Evolutionary conservation across 495 filamentous ascomycete species (phyloP).

Genomic region (Neurospora africana): DNA sequence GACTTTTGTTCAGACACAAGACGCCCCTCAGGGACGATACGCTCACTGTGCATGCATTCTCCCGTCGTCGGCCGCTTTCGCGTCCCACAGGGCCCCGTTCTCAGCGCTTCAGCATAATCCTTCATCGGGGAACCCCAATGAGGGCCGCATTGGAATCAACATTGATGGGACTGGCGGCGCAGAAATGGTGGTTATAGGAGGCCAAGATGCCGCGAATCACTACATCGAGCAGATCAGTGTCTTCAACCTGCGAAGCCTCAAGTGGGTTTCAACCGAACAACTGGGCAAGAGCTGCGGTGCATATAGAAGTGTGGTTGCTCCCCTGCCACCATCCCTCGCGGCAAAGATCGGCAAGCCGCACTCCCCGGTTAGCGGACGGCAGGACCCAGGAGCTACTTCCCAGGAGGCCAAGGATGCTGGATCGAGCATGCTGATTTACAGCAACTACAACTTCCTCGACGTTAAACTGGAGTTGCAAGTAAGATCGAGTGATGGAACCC

Average conservation of each 20-base stretch:
- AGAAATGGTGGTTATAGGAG: constrained; percentile 94
- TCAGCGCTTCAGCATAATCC: constrained; percentile 86
- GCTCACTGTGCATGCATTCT: constrained; percentile 93
- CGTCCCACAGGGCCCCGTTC: constrained; percentile 68
- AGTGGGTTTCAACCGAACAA: constrained; percentile 81
- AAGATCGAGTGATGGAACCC: constrained; percentile 68
- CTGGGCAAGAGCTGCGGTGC: constrained; percentile 88
- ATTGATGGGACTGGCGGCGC: constrained; percentile 87
- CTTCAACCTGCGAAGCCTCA: constrained; percentile 91
- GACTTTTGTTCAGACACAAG: constrained; percentile 69
- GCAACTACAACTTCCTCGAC: constrained; percentile 96
- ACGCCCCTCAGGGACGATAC: constrained; percentile 88
- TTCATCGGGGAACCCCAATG: constrained; percentile 64
- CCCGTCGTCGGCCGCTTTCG: constrained; percentile 75
- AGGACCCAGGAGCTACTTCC: constrained; percentile 26
- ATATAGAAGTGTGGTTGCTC: constrained; percentile 88
- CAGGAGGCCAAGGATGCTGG: constrained; percentile 48
- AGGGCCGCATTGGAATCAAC: constrained; percentile 73
- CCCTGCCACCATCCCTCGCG: constrained; percentile 53
- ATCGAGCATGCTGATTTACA: constrained; percentile 92
- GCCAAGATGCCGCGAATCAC: constrained; percentile 93
- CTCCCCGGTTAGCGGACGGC: constrained; percentile 16
- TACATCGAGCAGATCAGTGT: constrained; percentile 98
- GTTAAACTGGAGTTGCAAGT: constrained; percentile 93
- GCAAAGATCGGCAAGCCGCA: constrained; percentile 57